Percentiles rank a stretch among this genome's conserved stretches.
These are phyloP conservation scores for Fomitopsis betulina DNA, from an alignment of 1,284 basidiomycete species.

Conservation along the genomic window DNA sequence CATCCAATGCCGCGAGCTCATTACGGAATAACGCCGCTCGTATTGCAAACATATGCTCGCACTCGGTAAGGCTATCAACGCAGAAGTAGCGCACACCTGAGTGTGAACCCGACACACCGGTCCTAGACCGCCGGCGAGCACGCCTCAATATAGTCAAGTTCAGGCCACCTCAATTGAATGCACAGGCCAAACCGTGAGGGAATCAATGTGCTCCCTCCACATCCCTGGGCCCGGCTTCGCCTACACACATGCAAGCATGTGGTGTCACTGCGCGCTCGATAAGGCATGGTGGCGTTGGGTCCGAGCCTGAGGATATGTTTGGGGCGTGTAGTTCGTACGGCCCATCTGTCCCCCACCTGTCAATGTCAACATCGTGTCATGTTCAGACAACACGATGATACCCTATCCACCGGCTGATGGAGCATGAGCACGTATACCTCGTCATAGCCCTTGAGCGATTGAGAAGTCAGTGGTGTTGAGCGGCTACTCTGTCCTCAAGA, in stretches of 20 bases:
- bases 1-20: no score
- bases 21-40: neutral
- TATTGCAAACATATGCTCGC: neutral
- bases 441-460: no score
- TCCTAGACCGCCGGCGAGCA: neutral
- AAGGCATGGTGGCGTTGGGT: neutral
- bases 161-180: neutral
- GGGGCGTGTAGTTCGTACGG: neutral
- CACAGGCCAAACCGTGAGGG: neutral
- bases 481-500: no score
- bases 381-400: neutral
- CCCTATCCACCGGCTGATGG: neutral
- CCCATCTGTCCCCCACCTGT: neutral
- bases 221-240: neutral
- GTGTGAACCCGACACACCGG: neutral
- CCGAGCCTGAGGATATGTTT: neutral
- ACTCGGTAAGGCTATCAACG: neutral
- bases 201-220: neutral
- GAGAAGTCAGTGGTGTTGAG: no score
- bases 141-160: neutral
- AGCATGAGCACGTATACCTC: neutral
- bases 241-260: neutral
- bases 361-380: neutral
- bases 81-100: neutral
- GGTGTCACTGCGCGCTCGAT: neutral